Conservation (phyloP, 1,284 basidiomycete genomes). For the Cryptococcus hybrid region DNA sequence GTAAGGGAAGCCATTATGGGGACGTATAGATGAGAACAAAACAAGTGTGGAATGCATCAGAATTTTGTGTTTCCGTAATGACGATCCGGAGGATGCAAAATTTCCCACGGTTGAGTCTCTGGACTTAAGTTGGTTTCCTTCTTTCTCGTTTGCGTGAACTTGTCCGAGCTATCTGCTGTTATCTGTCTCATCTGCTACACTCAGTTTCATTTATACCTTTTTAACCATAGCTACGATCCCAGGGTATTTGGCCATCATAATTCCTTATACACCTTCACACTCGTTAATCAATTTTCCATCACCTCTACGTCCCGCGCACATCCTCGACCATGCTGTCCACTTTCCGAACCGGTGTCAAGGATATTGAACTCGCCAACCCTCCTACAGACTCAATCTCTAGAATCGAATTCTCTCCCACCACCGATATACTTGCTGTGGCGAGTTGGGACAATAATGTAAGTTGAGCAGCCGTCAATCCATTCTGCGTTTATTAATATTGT, state of each 20-base stretch:
- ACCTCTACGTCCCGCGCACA: not conserved
- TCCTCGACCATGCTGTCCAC: conserved; percentile 15
- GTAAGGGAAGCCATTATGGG: conserved; percentile 43
- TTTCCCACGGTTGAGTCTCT: conserved; percentile 23
- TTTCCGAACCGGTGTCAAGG: conserved; percentile 51
- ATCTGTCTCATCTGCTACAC: too few relatives aligned
- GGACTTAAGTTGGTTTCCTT: too few relatives aligned
- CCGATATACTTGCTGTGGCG: conserved; percentile 69
- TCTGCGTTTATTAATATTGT: not conserved
- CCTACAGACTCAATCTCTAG: conserved; percentile 72
- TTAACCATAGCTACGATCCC: too few relatives aligned
- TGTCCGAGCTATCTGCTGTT: too few relatives aligned
- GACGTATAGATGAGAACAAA: not conserved
- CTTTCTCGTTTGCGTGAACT: too few relatives aligned
- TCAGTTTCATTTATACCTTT: too few relatives aligned
- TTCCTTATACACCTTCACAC: too few relatives aligned
- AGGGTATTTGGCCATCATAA: too few relatives aligned
- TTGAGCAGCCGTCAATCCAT: not conserved
- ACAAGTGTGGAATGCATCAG: too few relatives aligned
- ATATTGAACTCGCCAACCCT: conserved; percentile 70
- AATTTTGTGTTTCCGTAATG: not conserved
- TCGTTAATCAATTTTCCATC: too few relatives aligned
- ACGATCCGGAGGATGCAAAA: too few relatives aligned
- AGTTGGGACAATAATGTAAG: conserved; percentile 76
- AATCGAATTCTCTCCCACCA: conserved; percentile 62